These are phyloP conservation scores for Petasospora rhodanensis DNA, from an alignment of 1,139 yeast species.

Conservation along the genomic window DNA sequence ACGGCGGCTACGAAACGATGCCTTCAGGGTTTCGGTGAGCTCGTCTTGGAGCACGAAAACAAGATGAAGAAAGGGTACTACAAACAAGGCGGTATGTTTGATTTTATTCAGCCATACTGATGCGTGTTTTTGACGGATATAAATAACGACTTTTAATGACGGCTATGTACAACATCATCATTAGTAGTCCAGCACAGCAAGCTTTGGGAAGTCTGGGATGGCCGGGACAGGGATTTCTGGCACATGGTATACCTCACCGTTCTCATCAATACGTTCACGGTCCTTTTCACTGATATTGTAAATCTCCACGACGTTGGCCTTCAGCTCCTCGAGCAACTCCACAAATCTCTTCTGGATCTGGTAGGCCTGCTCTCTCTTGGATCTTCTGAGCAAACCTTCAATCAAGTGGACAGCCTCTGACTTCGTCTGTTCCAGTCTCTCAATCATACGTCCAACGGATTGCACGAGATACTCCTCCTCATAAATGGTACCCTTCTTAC, in stretches of 20 bases:
- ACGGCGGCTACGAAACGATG: constrained; percentile 43
- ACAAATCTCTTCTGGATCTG: constrained; percentile 70
- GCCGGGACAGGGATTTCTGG: constrained; percentile 69
- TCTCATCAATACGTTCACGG: constrained; percentile 83
- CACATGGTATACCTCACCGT: constrained; percentile 74
- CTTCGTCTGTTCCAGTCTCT: constrained; percentile 70
- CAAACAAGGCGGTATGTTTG: constrained; percentile 12
- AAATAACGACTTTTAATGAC: no score
- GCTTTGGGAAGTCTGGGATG: constrained; percentile 55
- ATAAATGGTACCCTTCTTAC: constrained; percentile 94
- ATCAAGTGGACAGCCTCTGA: constrained; percentile 70
- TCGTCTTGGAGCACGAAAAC: constrained; percentile 29
- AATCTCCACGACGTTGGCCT: constrained; percentile 63
- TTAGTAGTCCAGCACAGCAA: constrained; percentile 51
- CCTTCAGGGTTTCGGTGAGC: constrained; percentile 24
- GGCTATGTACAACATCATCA: no score
- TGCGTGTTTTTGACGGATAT: no score
- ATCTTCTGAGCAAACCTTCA: constrained; percentile 71
- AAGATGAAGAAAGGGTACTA: constrained; percentile 28
- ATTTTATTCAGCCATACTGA: not conserved
- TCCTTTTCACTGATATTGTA: constrained; percentile 78
- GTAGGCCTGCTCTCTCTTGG: constrained; percentile 73
- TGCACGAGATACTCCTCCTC: constrained; percentile 92
- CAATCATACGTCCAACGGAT: constrained; percentile 84
- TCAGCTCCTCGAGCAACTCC: constrained; percentile 51